A percentile compares a stretch with the other conserved stretches of the same genome.
Evolutionary conservation across 2,329 filamentous ascomycete genomes (phyloP).

Genomic region (Neonectria neomacrospora): DNA sequence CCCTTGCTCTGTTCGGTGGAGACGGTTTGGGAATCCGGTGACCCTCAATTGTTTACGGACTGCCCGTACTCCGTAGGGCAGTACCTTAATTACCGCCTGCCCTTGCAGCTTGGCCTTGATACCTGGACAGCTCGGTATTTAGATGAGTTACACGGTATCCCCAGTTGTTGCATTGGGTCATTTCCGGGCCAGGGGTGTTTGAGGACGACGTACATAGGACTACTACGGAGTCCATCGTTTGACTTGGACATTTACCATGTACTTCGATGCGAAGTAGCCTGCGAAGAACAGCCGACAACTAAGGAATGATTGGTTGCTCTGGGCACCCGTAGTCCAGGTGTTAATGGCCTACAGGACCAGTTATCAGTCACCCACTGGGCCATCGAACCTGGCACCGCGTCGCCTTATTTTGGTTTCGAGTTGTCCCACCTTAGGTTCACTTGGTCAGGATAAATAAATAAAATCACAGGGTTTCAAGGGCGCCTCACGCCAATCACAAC

Average conservation of each 20-base stretch:
- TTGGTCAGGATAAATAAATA: too few species aligned
- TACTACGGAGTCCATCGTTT: too few species aligned
- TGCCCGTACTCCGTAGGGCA: neutral
- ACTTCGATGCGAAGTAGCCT: neutral
- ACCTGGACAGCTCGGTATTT: neutral
- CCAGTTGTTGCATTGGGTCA: neutral
- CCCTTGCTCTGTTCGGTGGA: conserved; percentile 2
- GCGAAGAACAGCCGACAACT: neutral
- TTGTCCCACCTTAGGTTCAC: neutral
- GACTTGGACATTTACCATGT: neutral
- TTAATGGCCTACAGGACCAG: neutral
- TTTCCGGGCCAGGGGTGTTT: neutral
- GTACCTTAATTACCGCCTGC: neutral
- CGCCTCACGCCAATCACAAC: neutral
- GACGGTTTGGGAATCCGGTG: conserved; percentile 5
- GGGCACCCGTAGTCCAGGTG: neutral
- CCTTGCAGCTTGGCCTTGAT: neutral
- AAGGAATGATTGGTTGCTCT: neutral
- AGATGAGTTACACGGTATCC: too few species aligned
- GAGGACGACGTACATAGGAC: neutral
- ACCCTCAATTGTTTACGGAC: conserved; percentile 1
- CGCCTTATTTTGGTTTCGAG: neutral
- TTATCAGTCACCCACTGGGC: neutral
- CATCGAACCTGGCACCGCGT: neutral
- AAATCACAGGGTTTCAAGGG: neutral